Percentiles rank a stretch among this genome's conserved stretches.
phyloP scores from a whole-genome alignment of 192 early-diverging fungal species.

The Coemansia sp. region DNA sequence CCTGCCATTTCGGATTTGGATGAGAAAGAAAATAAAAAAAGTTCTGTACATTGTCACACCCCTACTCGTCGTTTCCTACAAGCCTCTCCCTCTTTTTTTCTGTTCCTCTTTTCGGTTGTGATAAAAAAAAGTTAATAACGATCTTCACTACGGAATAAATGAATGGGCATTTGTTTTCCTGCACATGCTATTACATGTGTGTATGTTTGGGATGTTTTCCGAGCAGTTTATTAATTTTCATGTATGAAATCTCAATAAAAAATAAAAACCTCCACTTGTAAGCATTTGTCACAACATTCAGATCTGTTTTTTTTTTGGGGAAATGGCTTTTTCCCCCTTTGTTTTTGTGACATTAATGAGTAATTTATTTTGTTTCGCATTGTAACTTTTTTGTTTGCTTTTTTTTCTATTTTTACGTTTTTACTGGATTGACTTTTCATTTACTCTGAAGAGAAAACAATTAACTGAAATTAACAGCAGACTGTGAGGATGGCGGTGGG shows the following conservation, averaged over 20 bases:
- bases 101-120: neutral
- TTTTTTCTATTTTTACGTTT: too few species aligned
- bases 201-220: neutral
- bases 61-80: neutral
- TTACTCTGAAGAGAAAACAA: too few species aligned
- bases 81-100: neutral
- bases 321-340: too few species aligned
- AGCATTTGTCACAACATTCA: too few species aligned
- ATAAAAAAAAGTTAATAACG: neutral
- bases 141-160: neutral
- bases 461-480: too few species aligned
- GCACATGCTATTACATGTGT: neutral
- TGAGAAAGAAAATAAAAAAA: constrained; percentile 1
- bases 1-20: neutral
- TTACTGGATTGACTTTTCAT: too few species aligned
- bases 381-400: too few species aligned
- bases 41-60: constrained; percentile 9
- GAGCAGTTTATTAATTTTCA: constrained; percentile 2
- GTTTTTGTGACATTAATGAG: too few species aligned
- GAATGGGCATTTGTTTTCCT: neutral
- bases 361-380: too few species aligned
- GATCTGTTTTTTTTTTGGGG: too few species aligned
- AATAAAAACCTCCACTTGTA: neutral
- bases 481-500: neutral
- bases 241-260: constrained; percentile 3